Evolutionary conservation across 2,329 filamentous ascomycete genomes (phyloP).

Genomic region (Fusarium phyllophilum): DNA sequence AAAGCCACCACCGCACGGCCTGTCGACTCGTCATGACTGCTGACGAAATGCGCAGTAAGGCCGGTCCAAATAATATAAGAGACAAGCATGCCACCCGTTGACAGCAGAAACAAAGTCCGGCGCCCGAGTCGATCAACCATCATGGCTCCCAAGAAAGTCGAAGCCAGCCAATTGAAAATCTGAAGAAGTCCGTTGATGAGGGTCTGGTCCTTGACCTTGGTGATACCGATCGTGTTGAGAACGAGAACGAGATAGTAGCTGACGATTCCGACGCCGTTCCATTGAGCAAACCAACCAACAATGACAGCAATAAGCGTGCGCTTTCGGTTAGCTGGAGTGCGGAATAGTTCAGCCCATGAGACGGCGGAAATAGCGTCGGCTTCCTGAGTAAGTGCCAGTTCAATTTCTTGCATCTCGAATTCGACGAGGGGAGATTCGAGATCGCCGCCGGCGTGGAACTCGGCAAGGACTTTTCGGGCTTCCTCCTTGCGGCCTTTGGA

Average conservation of each 20-base stretch:
- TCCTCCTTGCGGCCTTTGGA: constrained; percentile 47
- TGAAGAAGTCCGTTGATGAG: constrained; percentile 46
- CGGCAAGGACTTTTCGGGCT: constrained; percentile 50
- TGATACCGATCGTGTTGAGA: constrained; percentile 52
- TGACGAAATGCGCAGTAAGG: constrained; percentile 35
- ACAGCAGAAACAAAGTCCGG: constrained; percentile 51
- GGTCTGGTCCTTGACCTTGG: constrained; percentile 49
- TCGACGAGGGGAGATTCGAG: constrained; percentile 51
- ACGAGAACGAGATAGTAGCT: constrained; percentile 52
- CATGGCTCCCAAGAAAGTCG: constrained; percentile 50
- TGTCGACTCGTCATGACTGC: constrained; percentile 29
- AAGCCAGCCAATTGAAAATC: constrained; percentile 51
- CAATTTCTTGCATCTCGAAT: constrained; percentile 56
- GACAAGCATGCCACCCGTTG: constrained; percentile 50
- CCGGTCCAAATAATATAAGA: constrained; percentile 49
- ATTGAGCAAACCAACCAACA: constrained; percentile 31
- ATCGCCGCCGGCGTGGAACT: constrained; percentile 56
- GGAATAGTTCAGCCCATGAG: constrained; percentile 52
- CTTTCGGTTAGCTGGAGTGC: constrained; percentile 48
- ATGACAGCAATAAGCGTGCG: constrained; percentile 33
- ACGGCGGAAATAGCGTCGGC: constrained; percentile 47
- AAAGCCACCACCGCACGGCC: constrained; percentile 48
- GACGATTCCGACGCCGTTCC: constrained; percentile 27
- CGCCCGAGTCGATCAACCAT: constrained; percentile 54
- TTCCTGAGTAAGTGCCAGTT: constrained; percentile 47